phyloP scores from a whole-genome alignment of 2,329 filamentous ascomycete genomes.

The Esteya vermicola region DNA sequence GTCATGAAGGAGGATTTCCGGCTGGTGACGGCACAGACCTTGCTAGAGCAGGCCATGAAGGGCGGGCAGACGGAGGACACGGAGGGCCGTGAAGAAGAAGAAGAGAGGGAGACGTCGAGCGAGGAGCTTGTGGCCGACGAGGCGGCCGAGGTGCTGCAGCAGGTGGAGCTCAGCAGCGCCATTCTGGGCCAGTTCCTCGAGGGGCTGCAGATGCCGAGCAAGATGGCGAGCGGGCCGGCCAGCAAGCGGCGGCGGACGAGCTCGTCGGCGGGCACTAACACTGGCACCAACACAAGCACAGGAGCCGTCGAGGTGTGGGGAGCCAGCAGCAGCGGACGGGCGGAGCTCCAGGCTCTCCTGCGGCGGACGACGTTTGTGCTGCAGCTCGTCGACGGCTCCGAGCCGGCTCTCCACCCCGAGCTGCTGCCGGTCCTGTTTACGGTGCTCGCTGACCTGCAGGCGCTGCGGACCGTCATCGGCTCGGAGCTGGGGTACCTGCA shows the following conservation, averaged over 20 bases:
- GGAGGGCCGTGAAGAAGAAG: conserved; percentile 16
- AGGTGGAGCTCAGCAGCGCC: conserved; percentile 57
- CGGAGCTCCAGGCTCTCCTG: conserved; percentile 51
- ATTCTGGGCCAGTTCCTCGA: conserved; percentile 61
- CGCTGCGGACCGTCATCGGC: conserved; percentile 65
- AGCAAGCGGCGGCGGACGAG: conserved; percentile 72
- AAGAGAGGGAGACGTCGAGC: conserved; percentile 18
- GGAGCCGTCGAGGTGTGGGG: conserved; percentile 22
- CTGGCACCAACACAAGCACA: no score
- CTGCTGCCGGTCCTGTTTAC: conserved; percentile 71
- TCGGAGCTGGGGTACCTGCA: conserved; percentile 87
- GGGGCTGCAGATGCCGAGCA: conserved; percentile 57
- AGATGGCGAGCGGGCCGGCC: conserved; percentile 56
- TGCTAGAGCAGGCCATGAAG: conserved; percentile 43
- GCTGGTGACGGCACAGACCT: conserved; percentile 41
- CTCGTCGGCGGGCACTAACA: no score
- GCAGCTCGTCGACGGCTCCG: conserved; percentile 72
- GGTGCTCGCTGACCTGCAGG: conserved; percentile 73
- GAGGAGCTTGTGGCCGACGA: conserved; percentile 43
- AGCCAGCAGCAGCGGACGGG: conserved; percentile 25
- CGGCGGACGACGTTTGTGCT: conserved; percentile 74
- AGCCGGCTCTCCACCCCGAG: conserved; percentile 59
- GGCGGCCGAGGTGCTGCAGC: conserved; percentile 58
- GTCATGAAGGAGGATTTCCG: conserved; percentile 51
- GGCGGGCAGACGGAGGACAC: conserved; percentile 24